Evolutionary conservation across 2,329 filamentous ascomycete species (phyloP).

Genomic region (Phialemonium atrogriseum): DNA sequence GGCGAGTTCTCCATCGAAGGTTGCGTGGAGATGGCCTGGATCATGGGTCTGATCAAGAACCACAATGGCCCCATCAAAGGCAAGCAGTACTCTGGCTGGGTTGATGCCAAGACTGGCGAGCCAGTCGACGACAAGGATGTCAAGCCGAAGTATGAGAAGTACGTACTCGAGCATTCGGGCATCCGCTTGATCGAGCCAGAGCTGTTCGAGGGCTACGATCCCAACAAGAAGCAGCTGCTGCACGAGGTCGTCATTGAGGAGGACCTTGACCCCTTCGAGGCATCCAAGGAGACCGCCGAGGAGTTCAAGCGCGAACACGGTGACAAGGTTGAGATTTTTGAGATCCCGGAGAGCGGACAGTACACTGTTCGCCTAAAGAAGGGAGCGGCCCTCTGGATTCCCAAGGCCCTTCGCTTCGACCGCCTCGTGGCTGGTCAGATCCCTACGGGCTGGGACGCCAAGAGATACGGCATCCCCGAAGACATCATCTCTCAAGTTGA

Average conservation of each 20-base stretch:
- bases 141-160: conserved; percentile 95
- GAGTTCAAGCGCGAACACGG: conserved; percentile 97
- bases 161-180: conserved; percentile 91
- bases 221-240: conserved; percentile 95
- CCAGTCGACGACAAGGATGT: conserved; percentile 97
- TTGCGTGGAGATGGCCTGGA: conserved; percentile 99
- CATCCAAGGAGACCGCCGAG: conserved; percentile 92
- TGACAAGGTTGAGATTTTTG: conserved; percentile 95
- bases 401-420: conserved; percentile 95
- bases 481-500: conserved; percentile 98
- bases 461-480: conserved; percentile 91
- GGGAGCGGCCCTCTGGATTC: conserved; percentile 89
- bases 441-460: conserved; percentile 94
- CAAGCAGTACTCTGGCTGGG: conserved; percentile 93
- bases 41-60: conserved; percentile 99
- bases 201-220: conserved; percentile 93
- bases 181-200: conserved; percentile 97
- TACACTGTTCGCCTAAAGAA: conserved; percentile 93
- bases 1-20: conserved; percentile 96
- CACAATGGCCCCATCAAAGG: conserved; percentile 95
- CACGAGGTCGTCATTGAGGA: conserved; percentile 97
- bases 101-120: conserved; percentile 88
- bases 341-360: conserved; percentile 87
- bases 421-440: conserved; percentile 95
- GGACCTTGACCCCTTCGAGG: conserved; percentile 93